A percentile compares a stretch with the other conserved stretches of the same genome.
Conservation (phyloP, 169 alveolate species). For the Plasmodium gallinaceum region DNA sequence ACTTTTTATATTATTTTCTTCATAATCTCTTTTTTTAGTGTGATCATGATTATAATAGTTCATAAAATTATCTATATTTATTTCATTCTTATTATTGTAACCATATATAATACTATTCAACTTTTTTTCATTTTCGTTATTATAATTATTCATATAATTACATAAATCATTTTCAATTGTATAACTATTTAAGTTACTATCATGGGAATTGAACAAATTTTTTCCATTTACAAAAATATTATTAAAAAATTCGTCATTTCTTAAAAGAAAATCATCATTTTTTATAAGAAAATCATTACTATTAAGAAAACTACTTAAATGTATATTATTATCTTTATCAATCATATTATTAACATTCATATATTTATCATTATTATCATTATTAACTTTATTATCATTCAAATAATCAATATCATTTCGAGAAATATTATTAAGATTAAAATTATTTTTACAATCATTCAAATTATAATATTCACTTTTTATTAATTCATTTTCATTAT, state of each 20-base stretch:
- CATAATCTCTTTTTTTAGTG: neutral
- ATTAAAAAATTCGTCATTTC: neutral
- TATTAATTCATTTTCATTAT: too few relatives aligned
- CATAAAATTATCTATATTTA: neutral
- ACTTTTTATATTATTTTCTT: neutral
- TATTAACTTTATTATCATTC: neutral
- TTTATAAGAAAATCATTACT: slow-evolving; percentile 31
- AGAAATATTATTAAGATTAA: neutral
- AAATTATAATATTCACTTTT: neutral
- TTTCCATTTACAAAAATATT: neutral
- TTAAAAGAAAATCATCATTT: slow-evolving; percentile 6
- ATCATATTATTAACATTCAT: neutral
- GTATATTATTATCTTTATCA: slow-evolving; percentile 3
- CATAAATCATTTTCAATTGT: slow-evolving; percentile 16
- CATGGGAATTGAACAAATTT: neutral
- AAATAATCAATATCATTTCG: neutral
- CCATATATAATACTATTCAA: slow-evolving; percentile 13
- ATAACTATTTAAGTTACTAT: neutral
- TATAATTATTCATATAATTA: slow-evolving; percentile 37
- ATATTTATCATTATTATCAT: neutral
- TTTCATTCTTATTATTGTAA: neutral
- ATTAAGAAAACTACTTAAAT: slow-evolving; percentile 10
- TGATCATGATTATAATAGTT: neutral
- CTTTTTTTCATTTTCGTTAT: slow-evolving; percentile 18
- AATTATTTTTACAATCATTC: neutral